phyloP scores from a whole-genome alignment of 257 asterid species.

The Galeopsis tetrahit region DNA sequence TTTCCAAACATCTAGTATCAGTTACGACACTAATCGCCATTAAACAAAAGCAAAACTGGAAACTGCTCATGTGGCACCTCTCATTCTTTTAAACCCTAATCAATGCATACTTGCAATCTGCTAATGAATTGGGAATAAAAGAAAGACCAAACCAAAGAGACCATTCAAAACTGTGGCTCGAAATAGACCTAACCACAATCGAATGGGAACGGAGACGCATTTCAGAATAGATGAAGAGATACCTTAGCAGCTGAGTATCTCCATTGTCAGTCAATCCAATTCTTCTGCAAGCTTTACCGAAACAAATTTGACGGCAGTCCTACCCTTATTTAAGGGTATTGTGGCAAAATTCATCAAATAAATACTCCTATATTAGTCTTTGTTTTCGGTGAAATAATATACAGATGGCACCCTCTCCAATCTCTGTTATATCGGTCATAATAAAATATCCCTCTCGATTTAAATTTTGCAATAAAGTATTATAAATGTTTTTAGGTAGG shows the following conservation, averaged over 20 bases:
- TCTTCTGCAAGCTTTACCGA: slow-evolving; percentile 10
- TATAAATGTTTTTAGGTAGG: background rate
- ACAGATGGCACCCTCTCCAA: background rate
- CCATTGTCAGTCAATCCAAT: background rate
- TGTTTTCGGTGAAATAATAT: too few relatives aligned
- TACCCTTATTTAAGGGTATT: background rate
- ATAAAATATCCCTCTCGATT: background rate
- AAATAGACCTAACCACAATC: background rate
- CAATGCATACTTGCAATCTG: background rate
- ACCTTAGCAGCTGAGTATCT: slow-evolving; percentile 20
- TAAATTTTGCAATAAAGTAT: background rate
- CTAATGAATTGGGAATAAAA: background rate
- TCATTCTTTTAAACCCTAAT: slow-evolving; percentile 12
- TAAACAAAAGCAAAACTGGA: background rate
- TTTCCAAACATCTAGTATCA: background rate
- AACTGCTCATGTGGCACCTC: background rate
- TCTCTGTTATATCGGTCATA: background rate
- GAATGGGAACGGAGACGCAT: slow-evolving; percentile 5
- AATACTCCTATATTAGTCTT: too few relatives aligned
- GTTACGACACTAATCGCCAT: background rate
- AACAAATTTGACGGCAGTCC: background rate
- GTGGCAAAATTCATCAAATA: background rate
- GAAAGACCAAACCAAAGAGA: background rate
- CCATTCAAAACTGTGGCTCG: background rate
- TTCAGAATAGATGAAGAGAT: background rate